A percentile compares a stretch with the other conserved stretches of the same genome.
These are phyloP conservation scores for Candolleomyces efflorescens DNA, from an alignment of 768 basidiomycete genomes.

Conservation along the genomic window DNA sequence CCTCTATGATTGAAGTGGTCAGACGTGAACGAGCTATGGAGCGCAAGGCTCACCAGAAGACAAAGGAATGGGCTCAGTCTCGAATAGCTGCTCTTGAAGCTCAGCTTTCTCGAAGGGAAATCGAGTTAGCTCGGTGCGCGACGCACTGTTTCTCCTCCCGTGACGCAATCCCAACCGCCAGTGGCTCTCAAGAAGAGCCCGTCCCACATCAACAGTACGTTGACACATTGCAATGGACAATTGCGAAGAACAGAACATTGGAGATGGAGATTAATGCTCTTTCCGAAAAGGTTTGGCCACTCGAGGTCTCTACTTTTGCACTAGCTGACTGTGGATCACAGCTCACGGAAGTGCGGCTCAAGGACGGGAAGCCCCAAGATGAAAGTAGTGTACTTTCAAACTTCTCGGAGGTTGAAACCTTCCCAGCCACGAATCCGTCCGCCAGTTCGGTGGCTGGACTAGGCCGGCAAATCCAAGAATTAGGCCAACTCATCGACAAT, in stretches of 20 bases:
- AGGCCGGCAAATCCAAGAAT: conserved; percentile 29
- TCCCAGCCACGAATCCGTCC: neutral
- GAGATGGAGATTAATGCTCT: conserved; percentile 41
- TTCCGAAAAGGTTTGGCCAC: conserved; percentile 27
- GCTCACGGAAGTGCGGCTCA: neutral
- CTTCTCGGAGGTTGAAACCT: neutral
- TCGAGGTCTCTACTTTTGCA: neutral
- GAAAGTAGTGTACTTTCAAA: neutral
- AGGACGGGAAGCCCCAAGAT: neutral
- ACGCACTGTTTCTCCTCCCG: conserved; percentile 5
- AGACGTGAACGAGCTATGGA: conserved; percentile 42
- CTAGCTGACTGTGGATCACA: neutral
- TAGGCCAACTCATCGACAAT: conserved; percentile 31
- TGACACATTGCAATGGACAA: conserved; percentile 32
- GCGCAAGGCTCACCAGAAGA: conserved; percentile 36
- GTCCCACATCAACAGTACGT: conserved; percentile 37
- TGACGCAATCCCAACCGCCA: neutral
- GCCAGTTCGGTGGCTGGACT: conserved; percentile 15
- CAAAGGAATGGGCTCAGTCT: conserved; percentile 32
- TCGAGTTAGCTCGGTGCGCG: conserved; percentile 41
- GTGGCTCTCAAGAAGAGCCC: neutral
- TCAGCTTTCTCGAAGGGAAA: conserved; percentile 53
- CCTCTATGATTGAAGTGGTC: conserved; percentile 39
- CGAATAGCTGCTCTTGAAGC: conserved; percentile 46
- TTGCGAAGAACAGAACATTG: conserved; percentile 36